Evolutionary conservation across 2,329 filamentous ascomycete species (phyloP).

Genomic region (Sclerotinia glacialis): DNA sequence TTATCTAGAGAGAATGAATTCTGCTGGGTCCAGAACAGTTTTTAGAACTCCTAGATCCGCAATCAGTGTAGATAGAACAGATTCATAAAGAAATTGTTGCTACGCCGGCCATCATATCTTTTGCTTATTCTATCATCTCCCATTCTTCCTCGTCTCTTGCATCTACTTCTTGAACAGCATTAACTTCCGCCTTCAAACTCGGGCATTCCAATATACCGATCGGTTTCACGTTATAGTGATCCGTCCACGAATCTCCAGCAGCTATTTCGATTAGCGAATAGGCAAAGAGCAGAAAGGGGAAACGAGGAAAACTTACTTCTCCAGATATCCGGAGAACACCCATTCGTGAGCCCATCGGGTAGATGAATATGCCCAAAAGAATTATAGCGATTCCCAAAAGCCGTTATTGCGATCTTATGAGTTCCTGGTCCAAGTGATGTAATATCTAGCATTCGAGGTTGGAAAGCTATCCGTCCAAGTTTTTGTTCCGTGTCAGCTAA

Average conservation of each 20-base stretch:
- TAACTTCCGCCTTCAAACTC: neutral
- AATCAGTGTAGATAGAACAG: slow-evolving; percentile 1
- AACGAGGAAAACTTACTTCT: slow-evolving; percentile 29
- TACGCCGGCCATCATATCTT: neutral
- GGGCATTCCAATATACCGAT: slow-evolving; percentile 28
- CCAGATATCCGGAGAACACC: slow-evolving; percentile 31
- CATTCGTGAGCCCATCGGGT: slow-evolving; percentile 29
- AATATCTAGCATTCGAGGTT: slow-evolving; percentile 32
- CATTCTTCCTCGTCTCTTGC: neutral
- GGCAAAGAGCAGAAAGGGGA: neutral
- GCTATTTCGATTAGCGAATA: slow-evolving; percentile 20
- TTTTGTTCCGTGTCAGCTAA: slow-evolving; percentile 17
- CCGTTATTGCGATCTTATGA: slow-evolving; percentile 32
- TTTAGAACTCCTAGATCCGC: slow-evolving; percentile 54
- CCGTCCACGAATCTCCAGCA: slow-evolving; percentile 32
- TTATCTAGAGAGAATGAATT: slow-evolving; percentile 50
- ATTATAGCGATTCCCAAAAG: slow-evolving; percentile 37
- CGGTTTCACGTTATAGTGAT: slow-evolving; percentile 28
- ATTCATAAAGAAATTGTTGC: neutral
- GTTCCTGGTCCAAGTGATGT: slow-evolving; percentile 24
- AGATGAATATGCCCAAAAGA: slow-evolving; percentile 37
- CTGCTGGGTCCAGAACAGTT: slow-evolving; percentile 55
- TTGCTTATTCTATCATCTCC: neutral
- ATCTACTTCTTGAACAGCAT: too few species aligned
- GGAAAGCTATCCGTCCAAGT: slow-evolving; percentile 33